A percentile compares a stretch with the other conserved stretches of the same genome.
Conservation (phyloP, 257 asterid species). For the Plantago ovata region DNA sequence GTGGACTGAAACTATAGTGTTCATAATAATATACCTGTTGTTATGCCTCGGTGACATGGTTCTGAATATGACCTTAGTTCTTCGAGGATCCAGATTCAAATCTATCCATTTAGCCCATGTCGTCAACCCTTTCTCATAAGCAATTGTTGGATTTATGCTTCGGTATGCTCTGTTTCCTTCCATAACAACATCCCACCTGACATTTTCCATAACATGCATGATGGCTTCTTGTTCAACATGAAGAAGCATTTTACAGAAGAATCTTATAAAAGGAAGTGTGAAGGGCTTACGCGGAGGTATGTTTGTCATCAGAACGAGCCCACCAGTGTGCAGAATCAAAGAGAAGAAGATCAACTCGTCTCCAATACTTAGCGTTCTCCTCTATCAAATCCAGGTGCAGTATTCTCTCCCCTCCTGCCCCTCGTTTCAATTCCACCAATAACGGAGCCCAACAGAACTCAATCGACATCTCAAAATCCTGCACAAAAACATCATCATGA, state of each 20-base stretch:
- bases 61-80: slow-evolving; percentile 65
- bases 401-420: slow-evolving; percentile 50
- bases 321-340: slow-evolving; percentile 98
- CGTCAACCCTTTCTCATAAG: slow-evolving; percentile 70
- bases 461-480: slow-evolving; percentile 89
- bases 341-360: slow-evolving; percentile 79
- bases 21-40: no score
- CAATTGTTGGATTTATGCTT: slow-evolving; percentile 59
- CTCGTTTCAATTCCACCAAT: slow-evolving; percentile 68
- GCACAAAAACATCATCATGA: neutral
- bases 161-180: slow-evolving; percentile 57
- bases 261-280: neutral
- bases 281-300: slow-evolving; percentile 65
- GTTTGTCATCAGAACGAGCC: slow-evolving; percentile 66
- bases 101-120: slow-evolving; percentile 91
- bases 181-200: slow-evolving; percentile 85
- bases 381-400: slow-evolving; percentile 77
- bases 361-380: slow-evolving; percentile 88
- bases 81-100: slow-evolving; percentile 68
- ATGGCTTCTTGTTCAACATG: no score
- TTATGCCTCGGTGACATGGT: slow-evolving; percentile 88
- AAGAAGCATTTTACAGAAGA: no score
- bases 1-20: no score
- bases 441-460: slow-evolving; percentile 94
- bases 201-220: neutral